Evolutionary conservation across 2,329 filamentous ascomycete genomes (phyloP), one percentile per base, ranked within the genome.

Genomic region (Proliferodiscus dingleyae): DNA sequence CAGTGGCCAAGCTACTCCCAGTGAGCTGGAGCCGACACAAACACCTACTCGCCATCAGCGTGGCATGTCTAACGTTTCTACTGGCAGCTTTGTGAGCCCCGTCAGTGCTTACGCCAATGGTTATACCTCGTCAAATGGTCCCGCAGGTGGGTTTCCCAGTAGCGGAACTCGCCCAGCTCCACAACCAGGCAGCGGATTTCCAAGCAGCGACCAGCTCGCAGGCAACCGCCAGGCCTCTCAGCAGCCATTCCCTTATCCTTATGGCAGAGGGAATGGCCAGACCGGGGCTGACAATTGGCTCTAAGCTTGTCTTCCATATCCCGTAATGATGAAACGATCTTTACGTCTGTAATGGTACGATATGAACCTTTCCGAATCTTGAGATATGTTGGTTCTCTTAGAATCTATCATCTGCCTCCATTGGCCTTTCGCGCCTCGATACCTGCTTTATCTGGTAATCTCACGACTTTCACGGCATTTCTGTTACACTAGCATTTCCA

Each of bases 311-410:
- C 32, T 41, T 30, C 6, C 37, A 37, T 46, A 37, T 48, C 47
- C 50, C 49, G 56, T 54, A 52, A 63, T 46, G 61, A 64, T 49
- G 60, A 59, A 48, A 64, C 46, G 62, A 64, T 61, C 55, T 55
- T 54, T 58, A 62, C 59, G 58, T 54, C 55, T 64, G 61, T 64
- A 64, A 64, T 54, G 61, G 61, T 64, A 64, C 61, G 57, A 59
- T 50, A 46, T 63, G 53, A 48, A 53, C 55, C 34, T 37, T 59
- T 62, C 57, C 53, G 49, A 56, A 47, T 47, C 56, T 45, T 53
- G 46, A 56, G 51, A 55, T 49, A 34, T 43, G 38, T 47, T 29
- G 48, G 48, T 46, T 46, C 41, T 53, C 41, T 49, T 37, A 42
- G 41, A 46, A 49, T 43, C 29, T 43, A 22, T n/a, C 44, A 29